Conservation (phyloP, 2,329 filamentous ascomycete genomes). For the Verticillium nonalfalfae region DNA sequence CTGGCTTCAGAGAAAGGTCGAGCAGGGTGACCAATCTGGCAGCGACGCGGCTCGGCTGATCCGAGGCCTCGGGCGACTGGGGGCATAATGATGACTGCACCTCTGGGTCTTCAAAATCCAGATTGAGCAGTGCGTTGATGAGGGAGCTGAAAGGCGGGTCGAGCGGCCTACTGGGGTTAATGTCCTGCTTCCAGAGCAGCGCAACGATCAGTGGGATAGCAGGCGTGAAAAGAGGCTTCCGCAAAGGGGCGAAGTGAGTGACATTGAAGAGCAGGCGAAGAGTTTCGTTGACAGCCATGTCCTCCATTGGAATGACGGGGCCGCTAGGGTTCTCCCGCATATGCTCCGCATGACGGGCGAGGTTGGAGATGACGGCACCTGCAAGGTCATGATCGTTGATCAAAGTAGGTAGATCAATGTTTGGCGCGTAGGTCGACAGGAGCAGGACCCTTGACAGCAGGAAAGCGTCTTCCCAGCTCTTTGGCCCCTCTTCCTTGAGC, state of each 20-base stretch:
- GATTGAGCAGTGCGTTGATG: constrained; percentile 75
- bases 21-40: constrained; percentile 66
- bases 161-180: constrained; percentile 59
- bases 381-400: constrained; percentile 62
- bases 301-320: constrained; percentile 51
- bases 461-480: constrained; percentile 76
- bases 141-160: constrained; percentile 66
- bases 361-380: constrained; percentile 61
- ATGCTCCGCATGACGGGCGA: constrained; percentile 60
- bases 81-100: constrained; percentile 59
- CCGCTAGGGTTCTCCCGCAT: constrained; percentile 5
- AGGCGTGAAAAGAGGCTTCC: constrained; percentile 55
- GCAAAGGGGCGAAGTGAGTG: constrained; percentile 63
- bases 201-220: constrained; percentile 65
- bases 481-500: constrained; percentile 55
- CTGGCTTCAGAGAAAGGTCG: constrained; percentile 51
- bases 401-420: constrained; percentile 58
- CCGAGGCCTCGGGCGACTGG: constrained; percentile 22
- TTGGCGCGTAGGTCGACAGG: constrained; percentile 70
- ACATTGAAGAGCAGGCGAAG: constrained; percentile 88
- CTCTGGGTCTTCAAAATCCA: constrained; percentile 58
- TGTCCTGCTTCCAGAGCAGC: constrained; percentile 55
- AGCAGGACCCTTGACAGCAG: constrained; percentile 74
- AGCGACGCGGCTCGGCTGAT: constrained; percentile 50
- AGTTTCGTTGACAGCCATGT: constrained; percentile 77